phyloP scores from a whole-genome alignment of 2,329 filamentous ascomycete genomes.

The Sporothrix schenckii region DNA sequence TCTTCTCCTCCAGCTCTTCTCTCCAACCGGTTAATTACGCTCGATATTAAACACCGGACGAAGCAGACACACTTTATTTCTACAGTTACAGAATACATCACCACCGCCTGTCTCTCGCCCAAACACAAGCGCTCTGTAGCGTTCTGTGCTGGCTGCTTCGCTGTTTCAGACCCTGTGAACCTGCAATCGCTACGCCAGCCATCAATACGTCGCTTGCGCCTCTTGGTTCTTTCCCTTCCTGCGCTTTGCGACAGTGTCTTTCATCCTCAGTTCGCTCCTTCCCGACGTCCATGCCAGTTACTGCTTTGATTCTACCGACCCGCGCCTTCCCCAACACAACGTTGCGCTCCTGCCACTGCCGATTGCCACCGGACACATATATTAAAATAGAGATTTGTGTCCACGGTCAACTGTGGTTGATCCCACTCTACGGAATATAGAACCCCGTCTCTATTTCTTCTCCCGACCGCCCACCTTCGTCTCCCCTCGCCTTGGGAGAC shows the following conservation, averaged over 20 bases:
- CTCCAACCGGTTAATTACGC: constrained; percentile 18
- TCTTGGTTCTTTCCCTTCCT: not conserved
- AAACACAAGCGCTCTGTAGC: constrained; percentile 2
- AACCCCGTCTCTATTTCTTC: constrained; percentile 16
- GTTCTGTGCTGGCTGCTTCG: constrained; percentile 9
- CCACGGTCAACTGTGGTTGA: not conserved
- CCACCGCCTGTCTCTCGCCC: not conserved
- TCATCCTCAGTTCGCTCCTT: constrained; percentile 13
- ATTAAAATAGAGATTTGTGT: not conserved
- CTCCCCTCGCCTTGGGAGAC: constrained; percentile 6
- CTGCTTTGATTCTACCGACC: constrained; percentile 17
- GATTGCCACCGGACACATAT: constrained; percentile 9
- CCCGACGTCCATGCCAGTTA: not conserved
- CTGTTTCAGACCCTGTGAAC: constrained; percentile 35
- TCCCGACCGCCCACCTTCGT: constrained; percentile 5
- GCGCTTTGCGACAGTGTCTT: constrained; percentile 1
- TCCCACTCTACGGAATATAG: not conserved
- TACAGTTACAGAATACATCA: not conserved
- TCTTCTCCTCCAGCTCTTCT: not conserved
- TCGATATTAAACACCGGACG: constrained; percentile 20
- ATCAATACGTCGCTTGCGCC: not conserved
- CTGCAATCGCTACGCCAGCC: constrained; percentile 28
- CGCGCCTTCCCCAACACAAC: not conserved
- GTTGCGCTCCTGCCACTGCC: constrained; percentile 12
- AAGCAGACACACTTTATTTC: not conserved